Evolutionary conservation across 1,284 basidiomycete species (phyloP), one percentile per base, ranked within the genome.

Genomic region (Microbotryum lychnidis-dioicae): DNA sequence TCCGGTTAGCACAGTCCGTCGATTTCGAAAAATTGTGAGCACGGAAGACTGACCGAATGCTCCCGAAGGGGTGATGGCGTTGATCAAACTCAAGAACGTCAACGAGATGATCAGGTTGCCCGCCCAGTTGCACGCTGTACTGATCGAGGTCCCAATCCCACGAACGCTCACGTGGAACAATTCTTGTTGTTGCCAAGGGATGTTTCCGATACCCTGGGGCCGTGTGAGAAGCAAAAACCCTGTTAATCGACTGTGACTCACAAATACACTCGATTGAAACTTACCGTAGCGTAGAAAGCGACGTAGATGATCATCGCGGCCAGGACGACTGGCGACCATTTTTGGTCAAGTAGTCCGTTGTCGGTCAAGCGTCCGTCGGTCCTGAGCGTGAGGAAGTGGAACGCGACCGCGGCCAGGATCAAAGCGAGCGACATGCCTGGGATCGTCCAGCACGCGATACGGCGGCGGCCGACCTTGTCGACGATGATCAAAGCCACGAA

Each of bases 41-140:
- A 21, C 10, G 10, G 21, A 5, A 54, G 31, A 21, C 83, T 0
- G 85, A 5, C 84, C 85, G 69, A 89, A 89, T 10, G 87, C 85
- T 10, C 87, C 86, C 0, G 87, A 79, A 0, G 89, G 86, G 0
- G 86, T 87, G 72, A 88, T 87, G 29, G 76, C 74, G 49, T 81
- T 79, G 83, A 90, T 89, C 59, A 91, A 80, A 4, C 83, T 86
- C 63, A 90, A 82, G 76, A 69, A 79, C 6, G 79, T 91, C 21
- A 86, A 83, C 2, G 83, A 83, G 70, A 91, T 87, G 70, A 90
- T 77, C 44, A 91, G 79, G 75, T 91, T 91, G 21, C 80, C 62
- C n/a, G 75, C 80, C 88, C 88, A 90, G 76, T 89, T 89, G 37
- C 82, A 85, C 4, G 87, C 84, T 0, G 87, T 90, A n/a, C 84